Evolutionary conservation across 345 rosid genomes (phyloP).

Genomic region (Syzygium grande): DNA sequence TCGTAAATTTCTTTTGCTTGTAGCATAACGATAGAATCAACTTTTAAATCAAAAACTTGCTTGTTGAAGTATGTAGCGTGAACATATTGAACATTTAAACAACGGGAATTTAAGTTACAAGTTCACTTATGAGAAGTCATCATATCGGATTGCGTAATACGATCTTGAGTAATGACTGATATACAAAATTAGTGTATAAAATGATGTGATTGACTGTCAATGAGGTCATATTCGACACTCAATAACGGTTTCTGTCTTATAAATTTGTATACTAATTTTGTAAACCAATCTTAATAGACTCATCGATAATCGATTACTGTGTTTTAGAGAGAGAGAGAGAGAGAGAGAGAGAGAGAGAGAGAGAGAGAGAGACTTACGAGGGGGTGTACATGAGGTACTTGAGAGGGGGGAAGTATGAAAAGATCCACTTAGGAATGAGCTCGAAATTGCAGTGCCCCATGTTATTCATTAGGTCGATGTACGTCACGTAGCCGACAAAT

Average conservation of each 20-base stretch:
- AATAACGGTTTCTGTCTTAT: background rate
- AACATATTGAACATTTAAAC: background rate
- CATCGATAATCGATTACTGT: background rate
- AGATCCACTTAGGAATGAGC: constrained; percentile 18
- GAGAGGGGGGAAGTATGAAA: constrained; percentile 22
- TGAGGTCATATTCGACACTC: background rate
- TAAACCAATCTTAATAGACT: background rate
- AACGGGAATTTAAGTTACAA: background rate
- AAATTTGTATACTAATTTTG: background rate
- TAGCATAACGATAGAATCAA: background rate
- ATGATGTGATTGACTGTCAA: background rate
- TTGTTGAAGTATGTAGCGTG: background rate
- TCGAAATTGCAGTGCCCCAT: constrained; percentile 44
- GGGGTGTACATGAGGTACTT: constrained; percentile 30
- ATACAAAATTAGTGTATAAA: background rate
- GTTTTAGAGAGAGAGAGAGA: background rate
- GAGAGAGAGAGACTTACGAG: constrained; percentile 13
- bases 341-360: background rate
- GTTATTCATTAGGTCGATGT: constrained; percentile 15
- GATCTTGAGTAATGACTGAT: background rate
- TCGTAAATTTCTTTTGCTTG: background rate
- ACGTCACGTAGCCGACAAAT: background rate
- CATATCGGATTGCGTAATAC: background rate
- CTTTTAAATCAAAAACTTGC: background rate
- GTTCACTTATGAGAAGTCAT: background rate